Evolutionary conservation across 1,284 basidiomycete genomes (phyloP).

Genomic region (Puccinia triticina): DNA sequence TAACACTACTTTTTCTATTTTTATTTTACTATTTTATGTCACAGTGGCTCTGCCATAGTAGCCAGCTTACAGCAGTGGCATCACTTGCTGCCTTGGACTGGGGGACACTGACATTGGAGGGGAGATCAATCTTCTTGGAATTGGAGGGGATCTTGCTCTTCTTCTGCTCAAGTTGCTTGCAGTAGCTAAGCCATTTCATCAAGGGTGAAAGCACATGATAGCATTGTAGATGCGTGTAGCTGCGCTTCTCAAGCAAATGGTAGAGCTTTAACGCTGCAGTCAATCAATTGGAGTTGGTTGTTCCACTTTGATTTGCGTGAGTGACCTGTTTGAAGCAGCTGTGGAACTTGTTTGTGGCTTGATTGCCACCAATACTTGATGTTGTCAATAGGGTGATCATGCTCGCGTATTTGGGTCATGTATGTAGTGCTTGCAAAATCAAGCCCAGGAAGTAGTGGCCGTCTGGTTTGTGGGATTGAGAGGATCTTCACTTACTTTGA

Average conservation of each 20-base stretch:
- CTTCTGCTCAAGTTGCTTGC: background rate
- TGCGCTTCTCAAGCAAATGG: background rate
- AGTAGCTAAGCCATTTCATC: background rate
- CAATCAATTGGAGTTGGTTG: background rate
- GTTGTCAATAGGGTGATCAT: background rate
- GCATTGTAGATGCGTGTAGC: background rate
- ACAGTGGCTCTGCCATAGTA: too few relatives aligned
- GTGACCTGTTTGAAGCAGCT: background rate
- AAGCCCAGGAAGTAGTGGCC: background rate
- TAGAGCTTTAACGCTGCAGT: background rate
- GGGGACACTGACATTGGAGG: too few relatives aligned
- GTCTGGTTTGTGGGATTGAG: slow-evolving; percentile 3
- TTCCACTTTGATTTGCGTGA: background rate
- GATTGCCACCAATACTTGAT: slow-evolving; percentile 12
- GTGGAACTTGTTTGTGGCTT: background rate
- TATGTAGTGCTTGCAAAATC: background rate
- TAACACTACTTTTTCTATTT: too few relatives aligned
- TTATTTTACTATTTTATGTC: too few relatives aligned
- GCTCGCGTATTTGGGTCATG: too few relatives aligned
- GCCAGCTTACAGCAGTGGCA: too few relatives aligned
- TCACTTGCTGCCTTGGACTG: too few relatives aligned
- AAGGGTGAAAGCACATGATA: background rate
- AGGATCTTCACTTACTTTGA: background rate
- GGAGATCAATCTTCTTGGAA: too few relatives aligned
- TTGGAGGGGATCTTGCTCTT: background rate